Evolutionary conservation across 2,329 filamentous ascomycete species (phyloP), one percentile per base, ranked within the genome.

Genomic region (Zymoseptoria brevis): DNA sequence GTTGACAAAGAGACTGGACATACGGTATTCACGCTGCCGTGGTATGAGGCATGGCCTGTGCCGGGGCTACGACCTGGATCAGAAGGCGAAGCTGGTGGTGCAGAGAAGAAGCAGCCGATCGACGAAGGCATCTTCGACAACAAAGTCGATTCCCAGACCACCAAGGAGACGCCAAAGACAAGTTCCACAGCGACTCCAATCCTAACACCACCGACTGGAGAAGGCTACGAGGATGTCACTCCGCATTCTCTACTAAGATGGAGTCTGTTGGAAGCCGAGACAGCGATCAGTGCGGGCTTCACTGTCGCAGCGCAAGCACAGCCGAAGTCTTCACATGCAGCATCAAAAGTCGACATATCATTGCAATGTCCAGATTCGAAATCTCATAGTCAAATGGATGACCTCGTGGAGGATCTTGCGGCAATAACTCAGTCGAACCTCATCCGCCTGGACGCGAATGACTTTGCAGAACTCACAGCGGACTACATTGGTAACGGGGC

Each of bases 381-480:
- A 50, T 80, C 81, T 77, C 48, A 81, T 79, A 57, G 71, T 73
- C 53, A 71, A 41, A 73, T 89, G 41, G 80, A 86, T 62, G 73
- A 76, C 3, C 75, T 89, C n/a, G 81, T 92, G 1, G 79, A 83
- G 60, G 80, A 83, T 55, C 75, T 87, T 50, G 87, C 88, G 0
- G 75, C 76, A 11, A 79, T 84, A 35, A 75, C 88, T 5, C 76
- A 75, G 6, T 86, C 88, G 2, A 85, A 93, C 64, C 69, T 93
- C 2, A 75, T 94, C 30, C 80, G 83, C 19, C 70, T 95, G 9
- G 83, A 86, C 68, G 84, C 89, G 1, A 82, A 86, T 62, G 86
- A 88, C 67, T 75, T 95, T 56, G 87, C 87, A 2, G 80, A 86
- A 54, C 76, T 94, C 24, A 80, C 87, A 0, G 87, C 86, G 2